These are phyloP conservation scores for Venturia nashicola DNA, from an alignment of 2,329 filamentous ascomycete species.

Conservation along the genomic window DNA sequence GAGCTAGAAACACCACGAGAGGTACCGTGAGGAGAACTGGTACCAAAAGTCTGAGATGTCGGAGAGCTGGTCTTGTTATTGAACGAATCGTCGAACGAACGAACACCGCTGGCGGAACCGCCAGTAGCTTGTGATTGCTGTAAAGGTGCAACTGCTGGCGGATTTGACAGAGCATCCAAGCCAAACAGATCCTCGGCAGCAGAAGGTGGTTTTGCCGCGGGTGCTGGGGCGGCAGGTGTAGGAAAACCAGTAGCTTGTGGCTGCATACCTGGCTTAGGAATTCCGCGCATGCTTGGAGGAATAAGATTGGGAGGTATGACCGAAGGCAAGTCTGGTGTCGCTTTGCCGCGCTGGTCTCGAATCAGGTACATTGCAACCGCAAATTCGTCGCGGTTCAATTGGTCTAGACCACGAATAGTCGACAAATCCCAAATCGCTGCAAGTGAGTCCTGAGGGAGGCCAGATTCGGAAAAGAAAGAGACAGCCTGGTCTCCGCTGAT, in stretches of 20 bases:
- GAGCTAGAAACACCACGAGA: constrained; percentile 27
- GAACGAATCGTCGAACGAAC: constrained; percentile 49
- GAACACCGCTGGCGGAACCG: constrained; percentile 42
- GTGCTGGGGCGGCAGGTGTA: constrained; percentile 16
- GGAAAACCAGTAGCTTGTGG: constrained; percentile 28
- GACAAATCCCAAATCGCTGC: constrained; percentile 96
- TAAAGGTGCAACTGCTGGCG: constrained; percentile 41
- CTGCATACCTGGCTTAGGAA: constrained; percentile 33
- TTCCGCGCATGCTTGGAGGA: constrained; percentile 70
- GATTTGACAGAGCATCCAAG: constrained; percentile 58
- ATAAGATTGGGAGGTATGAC: constrained; percentile 71
- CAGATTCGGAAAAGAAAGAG: constrained; percentile 84
- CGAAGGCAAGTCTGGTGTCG: constrained; percentile 56
- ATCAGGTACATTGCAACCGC: constrained; percentile 97
- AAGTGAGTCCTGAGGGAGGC: constrained; percentile 73
- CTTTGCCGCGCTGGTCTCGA: constrained; percentile 69
- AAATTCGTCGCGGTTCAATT: constrained; percentile 79
- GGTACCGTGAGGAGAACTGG: constrained; percentile 39
- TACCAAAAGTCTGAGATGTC: constrained; percentile 6
- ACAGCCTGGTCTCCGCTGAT: constrained; percentile 94
- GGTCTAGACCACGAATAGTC: constrained; percentile 83
- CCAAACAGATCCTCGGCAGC: constrained; percentile 91
- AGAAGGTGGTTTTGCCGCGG: constrained; percentile 38
- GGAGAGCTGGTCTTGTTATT: constrained; percentile 38
- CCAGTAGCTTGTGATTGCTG: constrained; percentile 62